Conservation (phyloP, 225 moss, liverwort and hornwort genomes). For the Polytrichum commune region DNA sequence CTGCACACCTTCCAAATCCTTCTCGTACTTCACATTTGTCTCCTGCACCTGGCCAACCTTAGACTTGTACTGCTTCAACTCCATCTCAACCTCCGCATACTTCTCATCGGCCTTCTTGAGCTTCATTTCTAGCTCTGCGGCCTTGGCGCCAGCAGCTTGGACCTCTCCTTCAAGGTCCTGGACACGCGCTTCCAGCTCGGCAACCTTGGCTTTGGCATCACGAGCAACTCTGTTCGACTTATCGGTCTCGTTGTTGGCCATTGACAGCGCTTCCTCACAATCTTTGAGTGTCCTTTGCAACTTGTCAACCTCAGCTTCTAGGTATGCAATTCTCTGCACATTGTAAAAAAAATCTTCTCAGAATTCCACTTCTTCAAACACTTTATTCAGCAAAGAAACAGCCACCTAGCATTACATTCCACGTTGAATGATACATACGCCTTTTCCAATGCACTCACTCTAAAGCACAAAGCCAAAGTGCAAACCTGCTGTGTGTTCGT, state of each 20-base stretch:
- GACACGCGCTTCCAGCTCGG: constrained; percentile 34
- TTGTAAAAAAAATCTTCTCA: neutral
- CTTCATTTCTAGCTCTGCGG: constrained; percentile 41
- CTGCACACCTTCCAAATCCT: constrained; percentile 45
- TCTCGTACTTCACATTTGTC: constrained; percentile 47
- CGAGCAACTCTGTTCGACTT: constrained; percentile 56
- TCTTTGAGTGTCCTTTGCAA: constrained; percentile 34
- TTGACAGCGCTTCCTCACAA: constrained; percentile 50
- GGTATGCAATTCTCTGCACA: constrained; percentile 36
- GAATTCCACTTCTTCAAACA: neutral
- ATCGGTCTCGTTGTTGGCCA: constrained; percentile 51
- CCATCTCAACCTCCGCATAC: constrained; percentile 34
- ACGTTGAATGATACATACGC: no score
- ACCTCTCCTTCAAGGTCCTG: constrained; percentile 42
- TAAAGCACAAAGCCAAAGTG: no score
- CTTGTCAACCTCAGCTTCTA: constrained; percentile 46
- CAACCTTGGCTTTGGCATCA: constrained; percentile 30
- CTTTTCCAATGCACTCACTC: no score
- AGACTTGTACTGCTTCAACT: constrained; percentile 33
- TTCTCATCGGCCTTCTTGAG: constrained; percentile 47
- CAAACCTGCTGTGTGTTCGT: no score
- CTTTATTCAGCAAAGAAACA: no score
- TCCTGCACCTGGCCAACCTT: constrained; percentile 34
- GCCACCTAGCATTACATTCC: no score
- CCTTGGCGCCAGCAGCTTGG: constrained; percentile 44